Base-by-base conservation (phyloP, 2,329 filamentous ascomycete species). In the Botrytis fragariae region DNA sequence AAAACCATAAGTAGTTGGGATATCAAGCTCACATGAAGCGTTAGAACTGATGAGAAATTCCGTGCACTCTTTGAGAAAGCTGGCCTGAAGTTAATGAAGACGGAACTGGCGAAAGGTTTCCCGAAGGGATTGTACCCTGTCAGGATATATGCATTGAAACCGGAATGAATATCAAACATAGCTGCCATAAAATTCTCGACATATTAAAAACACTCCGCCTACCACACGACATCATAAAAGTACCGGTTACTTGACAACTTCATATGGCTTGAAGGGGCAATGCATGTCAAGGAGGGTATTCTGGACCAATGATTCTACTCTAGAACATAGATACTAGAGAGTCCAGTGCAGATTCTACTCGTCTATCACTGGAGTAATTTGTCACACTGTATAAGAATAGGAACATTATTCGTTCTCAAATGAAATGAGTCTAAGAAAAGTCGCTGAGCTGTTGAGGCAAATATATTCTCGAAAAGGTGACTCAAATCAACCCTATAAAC, bases 41-140 rank as follows among this genome's bases (percentile, higher is more conserved):
- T 72, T 74, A 89, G 94, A 78, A 89, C 87, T 42, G 93, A 97
- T 77, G 82, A 83, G 35, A 95, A 92, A 77, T 96, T 95, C 77
- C 86, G 87, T 74, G 78, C 80, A 9, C 80, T 97, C 14, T 97
- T 97, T 79, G 84, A 87, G 72, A 81, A 89, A 69, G 92, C 93
- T 0, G 91, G 90, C 0, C 80, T 97, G 76, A 86, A 84, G 71
- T 80, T 97, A n/a, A 82, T 94, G 51, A 88, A 85, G 80, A 90
- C 88, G 0, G 93, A 96, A 81, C 77, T 93, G 68, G 93, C 97
- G 83, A 87, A 86, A 54, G 93, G 93, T 0, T 90, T 96, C 67
- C 81, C 82, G 1, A 78, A 78, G 62, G 86, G 87, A 61, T 81
- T 97, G 45, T 90, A 91, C 77, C 92, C 93, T 0, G 91, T 97